Base-by-base conservation (phyloP, 768 basidiomycete species). In the Aureoboletus auriporus region DNA sequence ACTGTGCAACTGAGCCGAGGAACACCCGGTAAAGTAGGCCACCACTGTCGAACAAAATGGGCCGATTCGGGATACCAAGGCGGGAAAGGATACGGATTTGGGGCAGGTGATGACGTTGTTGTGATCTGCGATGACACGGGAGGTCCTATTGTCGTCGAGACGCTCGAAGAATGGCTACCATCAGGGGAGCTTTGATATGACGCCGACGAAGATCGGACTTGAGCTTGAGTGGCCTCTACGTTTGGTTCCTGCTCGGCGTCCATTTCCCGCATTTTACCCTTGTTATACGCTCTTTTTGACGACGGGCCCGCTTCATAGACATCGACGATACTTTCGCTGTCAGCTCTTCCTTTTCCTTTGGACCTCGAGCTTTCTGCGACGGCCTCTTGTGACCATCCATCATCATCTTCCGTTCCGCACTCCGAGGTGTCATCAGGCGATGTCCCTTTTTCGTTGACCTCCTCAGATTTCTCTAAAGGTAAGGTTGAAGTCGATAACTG, bases 31-130 rank as follows among this genome's bases (percentile, higher is more conserved):
- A 87, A 65, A 3, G 77, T 80, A 2, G 86, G 86, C 86, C 86
- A 88, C 86, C 86, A 88, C 52, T 88, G 86, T 10, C 86, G 78
- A 6, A 88, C 84, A 51, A 87, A 88, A 65, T 87, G 85, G 1
- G 84, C 84, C 42, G 77, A 79, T 58, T 86, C 85, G 12, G 84
- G 83, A 52, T 79, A 82, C 84, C 84, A 87, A 0, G 76, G 74
- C 0, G 82, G 83, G 57, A 75, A 77, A 0, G 82, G 83, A 62
- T 78, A 86, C 2, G 84, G 85, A 49, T 85, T 85, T 0, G 71
- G 69, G 16, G 68, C 61, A 5, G 55, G 55, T 29, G 35, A 39
- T 27, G 43, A 33, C 14, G 49, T 40, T 23, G 47, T 12, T 31
- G 36, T 6, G 6, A 14, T 1, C 35, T 52, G 29, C 37, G 42